These are phyloP conservation scores for Wallacemonas sp. DNA, from an alignment of 208 protist species.

Conservation along the genomic window DNA sequence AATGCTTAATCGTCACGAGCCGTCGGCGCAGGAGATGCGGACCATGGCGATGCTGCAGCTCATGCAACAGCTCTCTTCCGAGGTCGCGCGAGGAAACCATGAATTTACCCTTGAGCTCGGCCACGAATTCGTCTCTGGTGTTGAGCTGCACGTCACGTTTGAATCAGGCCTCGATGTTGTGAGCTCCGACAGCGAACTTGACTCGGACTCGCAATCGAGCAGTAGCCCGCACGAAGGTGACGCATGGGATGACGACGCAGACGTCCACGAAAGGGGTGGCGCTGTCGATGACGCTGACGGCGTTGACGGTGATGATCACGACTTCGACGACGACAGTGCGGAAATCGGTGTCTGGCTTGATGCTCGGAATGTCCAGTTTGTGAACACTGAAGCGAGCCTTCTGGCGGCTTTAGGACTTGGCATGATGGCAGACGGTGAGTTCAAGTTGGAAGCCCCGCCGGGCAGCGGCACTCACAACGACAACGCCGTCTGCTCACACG, in stretches of 20 bases:
- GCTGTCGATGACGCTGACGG: not conserved
- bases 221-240: too few species aligned
- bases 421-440: too few species aligned
- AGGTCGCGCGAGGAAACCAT: not conserved
- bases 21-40: not conserved
- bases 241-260: too few species aligned
- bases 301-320: not conserved
- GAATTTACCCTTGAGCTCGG: not conserved
- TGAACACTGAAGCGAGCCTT: not conserved
- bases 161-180: not conserved
- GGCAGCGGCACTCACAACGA: not conserved
- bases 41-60: not conserved
- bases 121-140: not conserved
- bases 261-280: not conserved
- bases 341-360: not conserved
- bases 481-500: not conserved
- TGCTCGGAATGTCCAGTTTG: not conserved
- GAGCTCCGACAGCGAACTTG: not conserved
- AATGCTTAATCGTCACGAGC: conserved; percentile 2
- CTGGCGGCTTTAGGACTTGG: not conserved
- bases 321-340: not conserved
- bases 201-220: too few species aligned
- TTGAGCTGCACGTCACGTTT: conserved; percentile 1
- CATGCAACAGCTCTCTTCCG: conserved; percentile 6
- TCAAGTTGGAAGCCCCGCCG: not conserved